A percentile compares a stretch with the other conserved stretches of the same genome.
phyloP scores from a whole-genome alignment of 257 asterid genomes.

The Vinca minor region DNA sequence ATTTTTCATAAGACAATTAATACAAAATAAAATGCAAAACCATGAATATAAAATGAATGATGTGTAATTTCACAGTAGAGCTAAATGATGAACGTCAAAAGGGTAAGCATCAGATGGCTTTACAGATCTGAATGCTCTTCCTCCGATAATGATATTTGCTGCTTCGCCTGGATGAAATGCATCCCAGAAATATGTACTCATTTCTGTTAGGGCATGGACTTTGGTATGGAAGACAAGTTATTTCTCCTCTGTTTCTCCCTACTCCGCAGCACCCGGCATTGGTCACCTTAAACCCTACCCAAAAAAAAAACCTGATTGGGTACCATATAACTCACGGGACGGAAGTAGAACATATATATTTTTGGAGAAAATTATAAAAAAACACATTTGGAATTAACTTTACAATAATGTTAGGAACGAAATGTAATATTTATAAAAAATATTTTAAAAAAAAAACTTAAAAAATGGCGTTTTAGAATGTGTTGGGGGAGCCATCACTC shows the following conservation, averaged over 20 bases:
- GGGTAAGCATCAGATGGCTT: conserved; percentile 71
- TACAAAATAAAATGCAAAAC: background rate
- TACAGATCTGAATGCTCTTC: conserved; percentile 64
- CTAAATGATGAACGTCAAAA: conserved; percentile 60
- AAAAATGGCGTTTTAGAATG: too few relatives aligned
- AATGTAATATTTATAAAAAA: too few relatives aligned
- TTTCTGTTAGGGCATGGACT: conserved; percentile 58
- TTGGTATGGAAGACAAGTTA: conserved; percentile 76
- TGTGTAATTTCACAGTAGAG: conserved; percentile 33
- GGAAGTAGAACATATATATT: too few relatives aligned
- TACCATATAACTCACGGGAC: too few relatives aligned
- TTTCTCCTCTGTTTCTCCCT: conserved; percentile 87
- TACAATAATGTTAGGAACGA: too few relatives aligned
- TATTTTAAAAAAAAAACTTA: too few relatives aligned
- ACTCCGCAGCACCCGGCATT: conserved; percentile 95
- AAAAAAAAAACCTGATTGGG: too few relatives aligned
- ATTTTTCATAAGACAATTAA: too few relatives aligned
- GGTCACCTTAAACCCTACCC: conserved; percentile 69
- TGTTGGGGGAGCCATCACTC: too few relatives aligned
- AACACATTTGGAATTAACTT: too few relatives aligned
- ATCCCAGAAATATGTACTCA: conserved; percentile 72
- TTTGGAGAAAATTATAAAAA: too few relatives aligned
- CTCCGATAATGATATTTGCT: conserved; percentile 59
- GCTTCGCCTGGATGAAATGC: conserved; percentile 86
- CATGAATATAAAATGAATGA: too few relatives aligned